Conservation (phyloP, 1,284 basidiomycete genomes). For the Sporisorium graminicola region DNA sequence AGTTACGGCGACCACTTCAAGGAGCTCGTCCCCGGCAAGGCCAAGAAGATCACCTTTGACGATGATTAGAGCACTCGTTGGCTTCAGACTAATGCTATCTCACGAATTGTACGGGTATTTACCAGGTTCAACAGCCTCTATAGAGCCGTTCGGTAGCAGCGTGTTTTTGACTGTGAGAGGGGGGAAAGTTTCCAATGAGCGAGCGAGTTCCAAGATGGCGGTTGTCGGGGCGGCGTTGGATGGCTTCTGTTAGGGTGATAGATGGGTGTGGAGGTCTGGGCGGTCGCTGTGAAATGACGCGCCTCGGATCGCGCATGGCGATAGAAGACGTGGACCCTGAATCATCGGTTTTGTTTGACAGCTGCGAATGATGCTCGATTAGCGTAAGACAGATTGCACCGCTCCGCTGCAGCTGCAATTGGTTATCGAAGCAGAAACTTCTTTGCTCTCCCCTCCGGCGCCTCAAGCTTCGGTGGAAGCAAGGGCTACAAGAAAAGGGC, state of each 20-base stretch:
- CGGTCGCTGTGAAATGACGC: slow-evolving; percentile 36
- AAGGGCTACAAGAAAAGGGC: not conserved
- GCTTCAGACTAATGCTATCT: not conserved
- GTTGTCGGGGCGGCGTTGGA: not conserved
- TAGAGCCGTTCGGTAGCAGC: not conserved
- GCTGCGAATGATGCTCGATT: slow-evolving; percentile 43
- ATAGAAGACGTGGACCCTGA: slow-evolving; percentile 31
- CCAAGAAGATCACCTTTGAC: slow-evolving; percentile 74
- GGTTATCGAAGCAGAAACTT: not conserved
- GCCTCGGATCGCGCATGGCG: slow-evolving; percentile 2
- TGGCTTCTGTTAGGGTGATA: not conserved
- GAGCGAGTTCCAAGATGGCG: not conserved
- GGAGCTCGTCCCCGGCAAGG: slow-evolving; percentile 76
- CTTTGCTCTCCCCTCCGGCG: not conserved
- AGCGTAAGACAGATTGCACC: slow-evolving; percentile 21
- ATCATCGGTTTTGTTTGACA: slow-evolving; percentile 26
- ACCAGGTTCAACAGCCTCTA: not conserved
- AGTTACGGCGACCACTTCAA: slow-evolving; percentile 72
- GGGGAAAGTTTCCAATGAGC: not conserved
- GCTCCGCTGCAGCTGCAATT: not conserved
- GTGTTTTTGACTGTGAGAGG: not conserved
- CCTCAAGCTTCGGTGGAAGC: not conserved
- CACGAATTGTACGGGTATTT: slow-evolving; percentile 3
- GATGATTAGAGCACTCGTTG: slow-evolving; percentile 20
- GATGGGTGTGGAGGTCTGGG: slow-evolving; percentile 31